Evolutionary conservation across 495 filamentous ascomycete species (phyloP).

Genomic region (Wilcoxina mikolae): DNA sequence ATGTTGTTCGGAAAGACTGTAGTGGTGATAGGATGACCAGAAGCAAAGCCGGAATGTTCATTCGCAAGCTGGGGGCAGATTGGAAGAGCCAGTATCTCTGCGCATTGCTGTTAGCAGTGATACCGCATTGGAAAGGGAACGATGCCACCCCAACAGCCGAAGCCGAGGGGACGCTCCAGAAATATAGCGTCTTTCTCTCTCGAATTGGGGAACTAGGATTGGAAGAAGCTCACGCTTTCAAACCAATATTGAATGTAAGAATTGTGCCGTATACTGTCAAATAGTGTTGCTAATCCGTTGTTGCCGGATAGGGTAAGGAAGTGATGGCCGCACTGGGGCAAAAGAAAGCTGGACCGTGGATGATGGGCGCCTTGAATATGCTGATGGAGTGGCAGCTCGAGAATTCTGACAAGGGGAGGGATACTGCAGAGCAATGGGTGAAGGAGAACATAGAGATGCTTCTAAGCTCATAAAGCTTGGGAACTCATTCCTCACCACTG

Average conservation of each 20-base stretch:
- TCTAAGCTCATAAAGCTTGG: not conserved
- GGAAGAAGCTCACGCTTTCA: constrained; percentile 30
- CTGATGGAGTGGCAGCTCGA: constrained; percentile 74
- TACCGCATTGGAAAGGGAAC: constrained; percentile 30
- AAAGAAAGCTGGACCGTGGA: constrained; percentile 59
- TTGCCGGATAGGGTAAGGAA: constrained; percentile 43
- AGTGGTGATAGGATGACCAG: constrained; percentile 31
- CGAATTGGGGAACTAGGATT: constrained; percentile 34
- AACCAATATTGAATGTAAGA: constrained; percentile 16
- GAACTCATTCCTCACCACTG: no score
- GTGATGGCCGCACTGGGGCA: constrained; percentile 45
- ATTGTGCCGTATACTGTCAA: constrained; percentile 32
- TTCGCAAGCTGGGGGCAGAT: constrained; percentile 58
- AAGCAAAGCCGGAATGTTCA: constrained; percentile 40
- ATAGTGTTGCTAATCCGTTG: not conserved
- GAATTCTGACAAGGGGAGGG: constrained; percentile 55
- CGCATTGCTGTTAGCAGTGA: constrained; percentile 51
- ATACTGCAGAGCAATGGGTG: constrained; percentile 43
- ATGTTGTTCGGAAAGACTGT: constrained; percentile 28
- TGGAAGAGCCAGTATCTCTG: constrained; percentile 66
- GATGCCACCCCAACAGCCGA: not conserved
- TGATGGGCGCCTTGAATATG: constrained; percentile 53
- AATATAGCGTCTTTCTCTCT: constrained; percentile 35
- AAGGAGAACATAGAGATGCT: constrained; percentile 35
- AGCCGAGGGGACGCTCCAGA: constrained; percentile 9